These are phyloP conservation scores for Wallacemonas rigidus DNA, from an alignment of 208 protist genomes.

Conservation along the genomic window DNA sequence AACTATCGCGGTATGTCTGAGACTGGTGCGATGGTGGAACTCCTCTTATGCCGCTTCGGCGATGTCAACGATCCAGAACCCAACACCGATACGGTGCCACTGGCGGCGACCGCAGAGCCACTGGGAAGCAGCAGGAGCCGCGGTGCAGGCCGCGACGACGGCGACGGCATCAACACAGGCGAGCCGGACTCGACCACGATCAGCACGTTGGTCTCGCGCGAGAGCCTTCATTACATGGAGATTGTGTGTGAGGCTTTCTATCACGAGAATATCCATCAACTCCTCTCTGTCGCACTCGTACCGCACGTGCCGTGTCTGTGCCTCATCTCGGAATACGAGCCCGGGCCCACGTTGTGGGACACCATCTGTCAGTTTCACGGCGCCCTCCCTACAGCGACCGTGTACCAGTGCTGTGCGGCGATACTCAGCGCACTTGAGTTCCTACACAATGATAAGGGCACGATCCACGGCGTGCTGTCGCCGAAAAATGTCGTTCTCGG, in stretches of 20 bases:
- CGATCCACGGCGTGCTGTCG: constrained; percentile 43
- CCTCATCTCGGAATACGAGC: constrained; percentile 42
- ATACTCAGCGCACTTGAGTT: constrained; percentile 48
- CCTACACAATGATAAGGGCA: constrained; percentile 35
- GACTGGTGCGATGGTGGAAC: constrained; percentile 13
- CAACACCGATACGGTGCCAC: too few species aligned
- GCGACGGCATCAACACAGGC: not conserved
- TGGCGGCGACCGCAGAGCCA: too few species aligned
- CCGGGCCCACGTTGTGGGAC: constrained; percentile 36
- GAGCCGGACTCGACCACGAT: not conserved
- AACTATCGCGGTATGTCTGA: constrained; percentile 21
- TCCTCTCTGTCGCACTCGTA: constrained; percentile 25
- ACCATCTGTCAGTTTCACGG: constrained; percentile 35
- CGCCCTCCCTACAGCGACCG: constrained; percentile 25
- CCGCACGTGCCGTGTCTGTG: constrained; percentile 27
- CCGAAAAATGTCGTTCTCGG: constrained; percentile 42
- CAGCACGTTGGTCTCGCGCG: not conserved
- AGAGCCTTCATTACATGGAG: constrained; percentile 11
- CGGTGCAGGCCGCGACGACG: not conserved
- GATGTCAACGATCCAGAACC: too few species aligned
- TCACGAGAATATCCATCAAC: constrained; percentile 51
- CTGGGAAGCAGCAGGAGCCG: too few species aligned
- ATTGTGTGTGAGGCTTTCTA: constrained; percentile 24
- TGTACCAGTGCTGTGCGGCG: constrained; percentile 39
- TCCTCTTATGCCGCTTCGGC: constrained; percentile 1